These are phyloP conservation scores for Starmerella apicola DNA, from an alignment of 805 yeast genomes.

Conservation along the genomic window DNA sequence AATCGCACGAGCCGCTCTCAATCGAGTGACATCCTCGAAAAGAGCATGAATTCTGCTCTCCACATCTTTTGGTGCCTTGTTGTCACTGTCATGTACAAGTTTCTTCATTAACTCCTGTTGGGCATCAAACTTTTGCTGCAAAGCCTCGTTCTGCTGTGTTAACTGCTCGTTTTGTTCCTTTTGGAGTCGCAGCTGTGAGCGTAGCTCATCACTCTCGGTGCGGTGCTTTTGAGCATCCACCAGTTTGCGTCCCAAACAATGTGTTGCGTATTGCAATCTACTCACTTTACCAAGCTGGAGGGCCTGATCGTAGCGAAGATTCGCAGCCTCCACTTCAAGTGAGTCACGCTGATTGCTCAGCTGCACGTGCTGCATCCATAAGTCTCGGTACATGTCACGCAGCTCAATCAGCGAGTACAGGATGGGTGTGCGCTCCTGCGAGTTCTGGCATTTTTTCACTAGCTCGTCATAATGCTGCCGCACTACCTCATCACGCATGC, in stretches of 20 bases:
- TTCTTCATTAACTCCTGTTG: not conserved
- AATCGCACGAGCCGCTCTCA: not conserved
- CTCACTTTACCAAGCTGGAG: constrained; percentile 13
- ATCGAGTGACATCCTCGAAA: constrained; percentile 4
- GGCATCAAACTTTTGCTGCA: constrained; percentile 1
- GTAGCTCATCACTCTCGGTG: constrained; percentile 3
- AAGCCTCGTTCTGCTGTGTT: constrained; percentile 1
- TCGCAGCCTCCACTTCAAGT: constrained; percentile 13
- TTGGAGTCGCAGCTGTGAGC: constrained; percentile 6
- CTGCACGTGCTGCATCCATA: constrained; percentile 13
- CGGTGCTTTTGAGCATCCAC: constrained; percentile 8
- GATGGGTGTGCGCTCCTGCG: not conserved
- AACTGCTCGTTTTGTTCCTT: constrained; percentile 1
- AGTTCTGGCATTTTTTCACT: not conserved
- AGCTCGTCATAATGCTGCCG: constrained; percentile 10
- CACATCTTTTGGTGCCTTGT: constrained; percentile 1
- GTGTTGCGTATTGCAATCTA: constrained; percentile 15
- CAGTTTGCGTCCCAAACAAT: constrained; percentile 15
- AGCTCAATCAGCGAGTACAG: constrained; percentile 7
- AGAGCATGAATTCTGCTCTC: constrained; percentile 4
- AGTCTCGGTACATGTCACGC: constrained; percentile 9
- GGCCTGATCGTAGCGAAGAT: constrained; percentile 16
- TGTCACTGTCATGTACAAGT: not conserved
- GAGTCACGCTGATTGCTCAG: constrained; percentile 15
- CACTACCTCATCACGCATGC: constrained; percentile 13